Evolutionary conservation across 768 basidiomycete species (phyloP), one percentile per base, ranked within the genome.

Genomic region (Amanita pallidorosea): DNA sequence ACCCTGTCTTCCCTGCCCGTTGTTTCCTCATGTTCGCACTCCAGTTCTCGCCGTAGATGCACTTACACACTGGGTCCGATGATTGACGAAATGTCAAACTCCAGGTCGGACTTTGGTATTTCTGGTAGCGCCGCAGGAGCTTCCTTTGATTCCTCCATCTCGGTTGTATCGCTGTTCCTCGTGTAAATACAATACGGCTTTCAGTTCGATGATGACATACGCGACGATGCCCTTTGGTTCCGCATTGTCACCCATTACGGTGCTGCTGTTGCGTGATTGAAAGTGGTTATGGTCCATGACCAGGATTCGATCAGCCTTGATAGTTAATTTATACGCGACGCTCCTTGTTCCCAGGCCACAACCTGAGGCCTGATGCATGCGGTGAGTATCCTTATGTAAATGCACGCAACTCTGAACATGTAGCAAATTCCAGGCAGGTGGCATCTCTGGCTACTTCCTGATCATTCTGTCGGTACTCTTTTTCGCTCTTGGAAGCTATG

Each of bases 401-500:
- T 46, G 29, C n/a, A 47, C 7, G 25, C 12, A 25, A 45, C n/a
- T 23, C 22, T 36, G 22, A 25, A 13, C 31, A 35, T 34, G 45
- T 25, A 12, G 22, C 11, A 27, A 20, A 17, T 35, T 45, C 31
- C 18, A 42, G 29, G 17, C 57, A 31, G 31, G 31, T 6, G 27
- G 1, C 27, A 3, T 1, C 27, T 29, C 27, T 23, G 82, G 81
- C 13, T 72, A 77, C 60, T 55, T 71, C 54, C 63, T 80, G 56
- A 57, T 85, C 49, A 56, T 60, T 31, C 56, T 70, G 25, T 73
- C 82, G 36, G 52, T 66, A 27, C 42, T 73, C 11, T 83, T 86
- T 64, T 77, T 86, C 59, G 52, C 70, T 15, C 17, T 81, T 42
- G 78, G 76, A 37, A 73, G 71, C 55, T 82, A 86, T 65, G 80